phyloP scores from a whole-genome alignment of 2,329 filamentous ascomycete species.

The Nothophoma quercina region DNA sequence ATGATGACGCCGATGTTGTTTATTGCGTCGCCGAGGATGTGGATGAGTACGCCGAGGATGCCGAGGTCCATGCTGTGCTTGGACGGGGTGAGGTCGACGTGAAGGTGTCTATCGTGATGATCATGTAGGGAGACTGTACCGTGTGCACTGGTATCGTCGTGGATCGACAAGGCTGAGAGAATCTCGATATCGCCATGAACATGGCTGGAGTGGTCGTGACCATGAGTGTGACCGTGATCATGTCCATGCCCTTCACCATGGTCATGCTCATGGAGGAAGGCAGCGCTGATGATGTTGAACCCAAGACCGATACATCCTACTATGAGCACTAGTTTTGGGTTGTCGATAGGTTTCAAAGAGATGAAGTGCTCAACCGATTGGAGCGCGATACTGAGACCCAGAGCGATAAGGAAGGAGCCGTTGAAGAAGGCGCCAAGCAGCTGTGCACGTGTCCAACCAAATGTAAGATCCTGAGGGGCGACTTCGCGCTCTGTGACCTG shows the following conservation, averaged over 20 bases:
- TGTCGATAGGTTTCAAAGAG: constrained; percentile 63
- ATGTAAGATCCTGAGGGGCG: constrained; percentile 68
- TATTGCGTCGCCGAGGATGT: constrained; percentile 75
- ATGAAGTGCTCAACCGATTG: constrained; percentile 77
- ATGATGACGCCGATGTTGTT: constrained; percentile 81
- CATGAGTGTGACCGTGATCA: constrained; percentile 32
- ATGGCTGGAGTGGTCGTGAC: constrained; percentile 10
- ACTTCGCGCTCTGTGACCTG: constrained; percentile 63
- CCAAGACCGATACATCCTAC: constrained; percentile 72
- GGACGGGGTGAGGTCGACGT: constrained; percentile 31
- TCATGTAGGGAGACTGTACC: constrained; percentile 5
- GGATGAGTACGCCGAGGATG: constrained; percentile 73
- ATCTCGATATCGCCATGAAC: constrained; percentile 28
- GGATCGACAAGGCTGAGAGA: too few relatives aligned
- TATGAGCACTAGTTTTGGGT: constrained; percentile 72
- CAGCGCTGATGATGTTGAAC: constrained; percentile 71
- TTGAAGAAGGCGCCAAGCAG: constrained; percentile 83
- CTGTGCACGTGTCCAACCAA: constrained; percentile 79
- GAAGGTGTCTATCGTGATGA: constrained; percentile 38
- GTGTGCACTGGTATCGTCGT: constrained; percentile 34
- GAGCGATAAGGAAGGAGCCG: constrained; percentile 74
- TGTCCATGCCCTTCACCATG: constrained; percentile 53
- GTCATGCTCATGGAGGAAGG: constrained; percentile 65
- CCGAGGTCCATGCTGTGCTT: constrained; percentile 64
- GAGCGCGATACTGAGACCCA: constrained; percentile 75